Conservation (phyloP, 345 rosid genomes). For the Mangifera indica region DNA sequence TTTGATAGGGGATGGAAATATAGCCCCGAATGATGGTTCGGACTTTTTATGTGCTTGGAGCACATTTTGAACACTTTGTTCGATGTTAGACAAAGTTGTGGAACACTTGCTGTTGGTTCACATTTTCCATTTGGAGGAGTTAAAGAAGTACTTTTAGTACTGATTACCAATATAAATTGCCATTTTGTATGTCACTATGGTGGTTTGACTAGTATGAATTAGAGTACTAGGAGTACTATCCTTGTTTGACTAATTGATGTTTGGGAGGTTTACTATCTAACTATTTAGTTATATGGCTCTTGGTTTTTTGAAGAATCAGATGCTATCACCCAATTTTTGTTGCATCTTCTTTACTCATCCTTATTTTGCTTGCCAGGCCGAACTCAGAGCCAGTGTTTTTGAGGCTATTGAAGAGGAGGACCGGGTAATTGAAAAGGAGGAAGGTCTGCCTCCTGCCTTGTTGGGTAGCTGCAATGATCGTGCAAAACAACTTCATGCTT, state of each 20-base stretch:
- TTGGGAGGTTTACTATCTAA: not conserved
- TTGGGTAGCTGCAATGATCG: constrained; percentile 94
- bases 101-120: no score
- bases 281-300: not conserved
- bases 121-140: not conserved
- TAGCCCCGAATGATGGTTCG: not conserved
- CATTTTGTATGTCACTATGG: not conserved
- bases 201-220: not conserved
- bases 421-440: constrained; percentile 65
- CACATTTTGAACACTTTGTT: not conserved
- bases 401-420: constrained; percentile 99
- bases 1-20: not conserved
- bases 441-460: constrained; percentile 83
- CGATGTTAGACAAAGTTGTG: not conserved
- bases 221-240: not conserved
- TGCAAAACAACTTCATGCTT: constrained; percentile 88
- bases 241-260: not conserved
- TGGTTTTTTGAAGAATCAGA: constrained; percentile 1
- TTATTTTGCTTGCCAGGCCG: constrained; percentile 55
- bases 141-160: not conserved
- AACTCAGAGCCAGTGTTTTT: constrained; percentile 93
- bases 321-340: not conserved
- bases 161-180: not conserved
- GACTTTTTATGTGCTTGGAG: not conserved
- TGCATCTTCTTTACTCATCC: not conserved